These are phyloP conservation scores for Candida frijolesensis DNA, from an alignment of 1,139 yeast genomes.

Conservation along the genomic window DNA sequence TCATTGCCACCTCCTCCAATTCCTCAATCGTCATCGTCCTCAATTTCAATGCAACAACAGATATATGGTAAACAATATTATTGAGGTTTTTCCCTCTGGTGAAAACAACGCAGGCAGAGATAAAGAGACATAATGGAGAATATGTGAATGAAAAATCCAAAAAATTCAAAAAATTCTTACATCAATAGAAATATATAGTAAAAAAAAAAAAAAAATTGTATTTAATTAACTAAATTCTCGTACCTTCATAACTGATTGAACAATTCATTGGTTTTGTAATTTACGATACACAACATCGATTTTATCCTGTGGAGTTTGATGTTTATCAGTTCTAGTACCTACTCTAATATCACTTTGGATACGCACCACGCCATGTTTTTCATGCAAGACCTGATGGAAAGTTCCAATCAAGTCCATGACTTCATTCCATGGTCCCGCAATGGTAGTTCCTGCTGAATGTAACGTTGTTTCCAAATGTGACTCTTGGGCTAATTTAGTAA, in stretches of 20 bases:
- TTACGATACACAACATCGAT: constrained; percentile 60
- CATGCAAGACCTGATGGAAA: constrained; percentile 71
- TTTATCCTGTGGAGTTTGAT: constrained; percentile 67
- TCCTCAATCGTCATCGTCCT: constrained; percentile 1
- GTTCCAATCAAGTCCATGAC: constrained; percentile 81
- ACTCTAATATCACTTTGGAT: constrained; percentile 85
- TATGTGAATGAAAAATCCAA: background rate
- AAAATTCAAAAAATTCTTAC: background rate
- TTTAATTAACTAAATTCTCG: background rate
- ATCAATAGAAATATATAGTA: background rate
- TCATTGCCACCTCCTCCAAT: constrained; percentile 5
- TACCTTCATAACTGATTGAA: background rate
- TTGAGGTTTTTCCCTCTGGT: background rate
- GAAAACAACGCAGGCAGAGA: no score
- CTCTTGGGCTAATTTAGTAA: constrained; percentile 62
- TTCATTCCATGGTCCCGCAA: constrained; percentile 91
- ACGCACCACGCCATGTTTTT: constrained; percentile 61
- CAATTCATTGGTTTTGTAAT: constrained; percentile 21
- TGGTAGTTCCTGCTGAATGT: constrained; percentile 90
- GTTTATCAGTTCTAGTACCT: constrained; percentile 77
- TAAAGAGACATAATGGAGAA: background rate
- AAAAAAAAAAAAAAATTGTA: background rate
- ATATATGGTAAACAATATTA: constrained; percentile 4
- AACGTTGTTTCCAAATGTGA: constrained; percentile 67
- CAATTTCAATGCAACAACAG: constrained; percentile 6